Percentiles rank a stretch among this genome's conserved stretches.
Conservation (phyloP, 768 basidiomycete species). For the Leccinum sublutescens region DNA sequence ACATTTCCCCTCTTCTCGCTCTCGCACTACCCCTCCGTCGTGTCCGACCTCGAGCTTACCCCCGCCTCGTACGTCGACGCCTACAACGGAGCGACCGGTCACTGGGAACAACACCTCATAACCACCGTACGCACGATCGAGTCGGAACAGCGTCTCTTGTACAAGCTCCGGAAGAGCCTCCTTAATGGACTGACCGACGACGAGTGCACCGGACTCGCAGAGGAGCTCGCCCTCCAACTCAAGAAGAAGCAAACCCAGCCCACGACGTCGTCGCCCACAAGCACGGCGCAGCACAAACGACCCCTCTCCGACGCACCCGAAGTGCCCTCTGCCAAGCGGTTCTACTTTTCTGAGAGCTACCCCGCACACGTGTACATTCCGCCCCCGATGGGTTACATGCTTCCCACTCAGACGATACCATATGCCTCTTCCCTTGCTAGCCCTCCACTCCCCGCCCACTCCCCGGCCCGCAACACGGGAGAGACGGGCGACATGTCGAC, state of each 20-base stretch:
- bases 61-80: constrained; percentile 57
- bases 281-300: constrained; percentile 26
- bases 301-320: constrained; percentile 25
- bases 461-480: constrained; percentile 11
- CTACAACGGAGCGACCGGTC: constrained; percentile 49
- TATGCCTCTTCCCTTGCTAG: constrained; percentile 23
- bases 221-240: constrained; percentile 53
- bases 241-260: constrained; percentile 18
- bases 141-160: constrained; percentile 60
- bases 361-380: constrained; percentile 32
- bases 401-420: constrained; percentile 29
- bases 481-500: constrained; percentile 18
- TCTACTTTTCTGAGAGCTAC: constrained; percentile 29
- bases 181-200: constrained; percentile 55
- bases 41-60: constrained; percentile 53
- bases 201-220: constrained; percentile 54
- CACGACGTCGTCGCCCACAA: constrained; percentile 7
- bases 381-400: constrained; percentile 26
- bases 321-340: constrained; percentile 27
- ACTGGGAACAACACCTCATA: constrained; percentile 70
- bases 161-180: constrained; percentile 57
- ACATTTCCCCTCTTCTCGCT: constrained; percentile 69
- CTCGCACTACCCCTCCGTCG: constrained; percentile 48
- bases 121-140: constrained; percentile 57
- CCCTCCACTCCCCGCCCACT: constrained; percentile 14